These are phyloP conservation scores for Zygotorulaspora florentina DNA, from an alignment of 805 yeast genomes.

Conservation along the genomic window DNA sequence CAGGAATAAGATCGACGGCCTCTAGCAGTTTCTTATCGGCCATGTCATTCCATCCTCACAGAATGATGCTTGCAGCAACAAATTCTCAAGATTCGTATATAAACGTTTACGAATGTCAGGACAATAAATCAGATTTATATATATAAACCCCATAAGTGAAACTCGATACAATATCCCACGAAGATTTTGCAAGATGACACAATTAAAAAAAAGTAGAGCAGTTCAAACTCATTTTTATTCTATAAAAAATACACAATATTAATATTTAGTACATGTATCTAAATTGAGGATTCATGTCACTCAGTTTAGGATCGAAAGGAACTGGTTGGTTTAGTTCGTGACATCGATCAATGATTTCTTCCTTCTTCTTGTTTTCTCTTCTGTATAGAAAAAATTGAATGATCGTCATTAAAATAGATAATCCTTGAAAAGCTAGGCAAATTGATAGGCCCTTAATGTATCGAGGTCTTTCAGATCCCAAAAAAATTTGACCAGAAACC, in stretches of 20 bases:
- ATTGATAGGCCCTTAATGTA: slow-evolving; percentile 40
- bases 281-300: slow-evolving; percentile 44
- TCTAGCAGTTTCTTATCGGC: slow-evolving; percentile 52
- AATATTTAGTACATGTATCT: slow-evolving; percentile 41
- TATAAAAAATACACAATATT: neutral
- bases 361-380: slow-evolving; percentile 38
- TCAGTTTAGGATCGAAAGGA: slow-evolving; percentile 31
- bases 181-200: neutral
- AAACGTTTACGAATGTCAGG: slow-evolving; percentile 54
- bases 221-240: neutral
- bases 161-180: neutral
- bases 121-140: slow-evolving; percentile 20
- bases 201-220: neutral
- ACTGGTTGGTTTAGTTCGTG: slow-evolving; percentile 34
- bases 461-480: slow-evolving; percentile 38
- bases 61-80: slow-evolving; percentile 87
- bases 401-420: slow-evolving; percentile 38
- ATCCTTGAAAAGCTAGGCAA: slow-evolving; percentile 41
- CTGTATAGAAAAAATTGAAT: slow-evolving; percentile 33
- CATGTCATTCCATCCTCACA: slow-evolving; percentile 83
- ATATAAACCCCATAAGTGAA: neutral
- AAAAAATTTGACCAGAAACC: slow-evolving; percentile 38
- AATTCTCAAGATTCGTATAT: slow-evolving; percentile 74
- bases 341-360: slow-evolving; percentile 32
- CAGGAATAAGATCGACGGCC: slow-evolving; percentile 29